These are phyloP conservation scores for Dianthus caryophyllus DNA, from an alignment of 148 eudicot genomes.

Conservation along the genomic window DNA sequence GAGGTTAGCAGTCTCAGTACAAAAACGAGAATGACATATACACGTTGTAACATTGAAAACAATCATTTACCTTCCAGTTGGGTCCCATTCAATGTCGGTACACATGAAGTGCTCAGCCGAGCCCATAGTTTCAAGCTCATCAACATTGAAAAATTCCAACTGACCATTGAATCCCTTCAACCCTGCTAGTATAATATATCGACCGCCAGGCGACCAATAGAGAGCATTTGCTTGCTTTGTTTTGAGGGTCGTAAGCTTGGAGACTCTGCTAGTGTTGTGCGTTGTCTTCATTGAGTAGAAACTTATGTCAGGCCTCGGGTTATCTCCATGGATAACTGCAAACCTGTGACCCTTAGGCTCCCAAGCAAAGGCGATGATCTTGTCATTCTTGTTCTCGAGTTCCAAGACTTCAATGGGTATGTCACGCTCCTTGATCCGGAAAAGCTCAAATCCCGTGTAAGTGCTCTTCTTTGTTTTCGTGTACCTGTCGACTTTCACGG, in stretches of 20 bases:
- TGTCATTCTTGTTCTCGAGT: slow-evolving; percentile 93
- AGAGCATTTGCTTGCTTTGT: slow-evolving; percentile 95
- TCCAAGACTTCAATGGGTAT: slow-evolving; percentile 93
- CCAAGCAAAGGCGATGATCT: slow-evolving; percentile 97
- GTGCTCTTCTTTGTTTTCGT: slow-evolving; percentile 97
- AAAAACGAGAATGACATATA: not conserved
- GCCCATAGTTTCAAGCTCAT: slow-evolving; percentile 99
- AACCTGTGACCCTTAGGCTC: slow-evolving; percentile 98
- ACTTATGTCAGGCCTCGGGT: slow-evolving; percentile 84
- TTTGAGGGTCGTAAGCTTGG: slow-evolving; percentile 80
- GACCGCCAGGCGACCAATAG: slow-evolving; percentile 90
- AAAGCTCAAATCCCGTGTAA: slow-evolving; percentile 94
- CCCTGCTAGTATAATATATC: slow-evolving; percentile 75
- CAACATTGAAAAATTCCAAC: slow-evolving; percentile 85
- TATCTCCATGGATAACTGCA: slow-evolving; percentile 90
- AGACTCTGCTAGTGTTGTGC: slow-evolving; percentile 59
- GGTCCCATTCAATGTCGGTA: slow-evolving; percentile 85
- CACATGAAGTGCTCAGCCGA: slow-evolving; percentile 91
- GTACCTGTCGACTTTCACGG: slow-evolving; percentile 86
- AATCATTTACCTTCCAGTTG: slow-evolving; percentile 81
- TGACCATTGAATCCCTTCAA: slow-evolving; percentile 93
- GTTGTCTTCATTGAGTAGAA: slow-evolving; percentile 76
- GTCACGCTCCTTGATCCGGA: slow-evolving; percentile 90
- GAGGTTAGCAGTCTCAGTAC: no score
- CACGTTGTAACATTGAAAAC: not conserved